Percentiles rank a stretch among this genome's conserved stretches.
Evolutionary conservation across 768 basidiomycete species (phyloP).

Genomic region (Termitomyces titanicus): DNA sequence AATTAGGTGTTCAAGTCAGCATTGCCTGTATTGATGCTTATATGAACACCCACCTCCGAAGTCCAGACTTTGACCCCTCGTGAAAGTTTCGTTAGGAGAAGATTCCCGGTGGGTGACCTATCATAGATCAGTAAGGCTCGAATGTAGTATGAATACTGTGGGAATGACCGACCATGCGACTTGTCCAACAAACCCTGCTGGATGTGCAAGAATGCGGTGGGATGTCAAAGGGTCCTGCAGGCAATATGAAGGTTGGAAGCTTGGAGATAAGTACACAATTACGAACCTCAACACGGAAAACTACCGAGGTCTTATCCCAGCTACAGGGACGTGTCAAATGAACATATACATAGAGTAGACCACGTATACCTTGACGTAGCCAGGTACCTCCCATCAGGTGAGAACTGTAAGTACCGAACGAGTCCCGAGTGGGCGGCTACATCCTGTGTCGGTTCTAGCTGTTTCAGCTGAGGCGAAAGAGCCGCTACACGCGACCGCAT

Average conservation of each 20-base stretch:
- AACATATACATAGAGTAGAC: background rate
- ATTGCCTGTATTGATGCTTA: background rate
- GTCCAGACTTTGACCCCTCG: conserved; percentile 73
- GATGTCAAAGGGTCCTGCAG: conserved; percentile 51
- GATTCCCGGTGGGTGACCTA: conserved; percentile 63
- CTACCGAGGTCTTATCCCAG: conserved; percentile 69
- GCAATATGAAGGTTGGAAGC: background rate
- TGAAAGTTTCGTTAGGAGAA: conserved; percentile 60
- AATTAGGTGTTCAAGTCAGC: background rate
- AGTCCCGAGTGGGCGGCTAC: conserved; percentile 63
- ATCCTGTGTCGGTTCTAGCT: conserved; percentile 54
- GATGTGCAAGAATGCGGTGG: conserved; percentile 63
- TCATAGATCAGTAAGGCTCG: background rate
- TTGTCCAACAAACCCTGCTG: conserved; percentile 71
- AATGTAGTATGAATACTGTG: background rate
- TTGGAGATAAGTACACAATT: background rate
- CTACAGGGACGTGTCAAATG: conserved; percentile 26
- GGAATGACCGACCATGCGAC: conserved; percentile 51
- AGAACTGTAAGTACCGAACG: conserved; percentile 73
- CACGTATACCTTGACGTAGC: conserved; percentile 63
- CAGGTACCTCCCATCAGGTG: conserved; percentile 68
- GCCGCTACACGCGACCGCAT: conserved; percentile 51
- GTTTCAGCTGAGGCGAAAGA: conserved; percentile 53
- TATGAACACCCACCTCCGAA: conserved; percentile 41
- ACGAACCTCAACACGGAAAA: conserved; percentile 62